Base-by-base conservation (phyloP, 2,329 filamentous ascomycete genomes). In the Sclerotinia spermophila region DNA sequence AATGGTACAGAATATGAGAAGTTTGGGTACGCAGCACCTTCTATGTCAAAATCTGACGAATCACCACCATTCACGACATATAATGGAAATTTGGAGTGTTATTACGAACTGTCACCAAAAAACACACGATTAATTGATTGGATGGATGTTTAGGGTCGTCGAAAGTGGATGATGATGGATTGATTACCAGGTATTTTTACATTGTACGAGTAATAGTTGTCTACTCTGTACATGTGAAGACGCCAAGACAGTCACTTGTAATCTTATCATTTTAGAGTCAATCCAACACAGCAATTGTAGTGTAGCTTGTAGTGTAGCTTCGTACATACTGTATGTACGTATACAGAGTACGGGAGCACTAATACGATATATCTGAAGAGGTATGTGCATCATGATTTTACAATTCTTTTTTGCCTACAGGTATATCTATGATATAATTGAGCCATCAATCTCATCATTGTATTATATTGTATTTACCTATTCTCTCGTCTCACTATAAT, bases 1-100 rank as follows among this genome's bases (percentile, higher is more conserved):
- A 5, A 85, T 84, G 74, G 76, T 89, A 3, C 88, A 90, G 75
- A 86, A 85, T 27, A 82, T 85, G 0, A 88, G 89, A 0, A 89
- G 85, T 67, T 86, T 84, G 69, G 85, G 85, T 2, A 90, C 88
- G 45, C 48, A 53, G 48, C 13, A 53, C 27, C 5, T n/a, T 48
- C 21, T n/a, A n/a, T 5, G 13, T 27, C n/a, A 17, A 51, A 51
- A 15, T 51, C n/a, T n/a, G n/a, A n/a, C n/a, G n/a, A n/a, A n/a
- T n/a, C n/a, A 51, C 27, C 48, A 15, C 48, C 48, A 8, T 27
- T 53, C 48, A 15, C n/a, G 13, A 53, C 17, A 53, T 53, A 11
- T 40, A 40, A 53, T 53, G 13, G 13, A 27, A 15, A 27, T 17
- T 53, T 53, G 24, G 11, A 53, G 48, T 7, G 27, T 2, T 1